phyloP scores from a whole-genome alignment of 2,329 filamentous ascomycete species.

The Emergomyces pasteurianus region DNA sequence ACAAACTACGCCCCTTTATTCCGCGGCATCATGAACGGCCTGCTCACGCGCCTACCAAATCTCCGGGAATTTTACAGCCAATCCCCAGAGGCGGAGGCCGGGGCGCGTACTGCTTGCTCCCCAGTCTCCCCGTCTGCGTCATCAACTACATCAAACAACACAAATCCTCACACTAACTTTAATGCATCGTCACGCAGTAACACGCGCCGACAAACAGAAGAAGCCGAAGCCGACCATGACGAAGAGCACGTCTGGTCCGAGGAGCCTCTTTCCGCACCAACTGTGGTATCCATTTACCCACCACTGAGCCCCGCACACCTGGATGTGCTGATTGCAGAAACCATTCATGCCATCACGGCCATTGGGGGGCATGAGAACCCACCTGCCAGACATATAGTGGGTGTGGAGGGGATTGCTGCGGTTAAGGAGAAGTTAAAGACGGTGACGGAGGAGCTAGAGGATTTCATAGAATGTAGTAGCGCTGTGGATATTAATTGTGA shows the following conservation, averaged over 20 bases:
- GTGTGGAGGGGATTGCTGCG: conserved; percentile 70
- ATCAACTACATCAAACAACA: not conserved
- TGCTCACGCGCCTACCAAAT: conserved; percentile 64
- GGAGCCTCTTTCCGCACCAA: conserved; percentile 25
- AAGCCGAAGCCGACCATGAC: not conserved
- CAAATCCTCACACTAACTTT: not conserved
- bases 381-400: conserved; percentile 85
- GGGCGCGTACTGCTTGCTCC: conserved; percentile 5
- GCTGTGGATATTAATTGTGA: conserved; percentile 53
- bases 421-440: conserved; percentile 96
- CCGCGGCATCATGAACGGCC: conserved; percentile 67
- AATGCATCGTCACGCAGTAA: not conserved
- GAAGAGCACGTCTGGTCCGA: not conserved
- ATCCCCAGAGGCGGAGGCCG: conserved; percentile 8
- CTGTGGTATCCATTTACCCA: conserved; percentile 59
- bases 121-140: conserved; percentile 6
- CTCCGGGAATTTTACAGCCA: conserved; percentile 34
- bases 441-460: conserved; percentile 88
- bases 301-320: conserved; percentile 56
- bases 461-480: conserved; percentile 82
- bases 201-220: not conserved
- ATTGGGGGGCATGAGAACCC: conserved; percentile 96
- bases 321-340: conserved; percentile 70
- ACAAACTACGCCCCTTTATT: conserved; percentile 67
- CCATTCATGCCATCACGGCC: conserved; percentile 77